phyloP scores from a whole-genome alignment of 768 basidiomycete species.

The Mycena belliarum region DNA sequence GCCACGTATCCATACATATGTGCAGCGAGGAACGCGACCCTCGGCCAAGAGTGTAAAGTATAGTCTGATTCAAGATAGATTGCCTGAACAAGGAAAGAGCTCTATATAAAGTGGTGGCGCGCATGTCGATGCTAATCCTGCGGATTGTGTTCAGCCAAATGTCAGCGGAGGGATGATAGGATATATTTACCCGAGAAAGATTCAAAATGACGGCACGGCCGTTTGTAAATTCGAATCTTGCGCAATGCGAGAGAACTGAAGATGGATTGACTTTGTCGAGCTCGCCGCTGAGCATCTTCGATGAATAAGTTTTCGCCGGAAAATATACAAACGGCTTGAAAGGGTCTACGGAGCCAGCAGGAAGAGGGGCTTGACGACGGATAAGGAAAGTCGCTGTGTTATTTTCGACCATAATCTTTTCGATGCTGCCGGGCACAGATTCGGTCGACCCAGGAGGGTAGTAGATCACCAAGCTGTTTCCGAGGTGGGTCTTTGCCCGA shows the following conservation, averaged over 20 bases:
- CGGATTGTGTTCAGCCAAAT: no score
- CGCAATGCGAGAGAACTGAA: background rate
- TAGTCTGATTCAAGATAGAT: no score
- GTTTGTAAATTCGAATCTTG: background rate
- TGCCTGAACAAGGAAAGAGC: no score
- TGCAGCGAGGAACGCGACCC: no score
- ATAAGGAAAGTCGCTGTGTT: background rate
- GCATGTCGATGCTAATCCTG: no score
- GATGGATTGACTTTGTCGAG: background rate
- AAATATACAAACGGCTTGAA: background rate
- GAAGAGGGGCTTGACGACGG: background rate
- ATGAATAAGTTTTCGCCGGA: conserved; percentile 1
- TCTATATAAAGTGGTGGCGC: no score
- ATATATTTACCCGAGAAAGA: background rate
- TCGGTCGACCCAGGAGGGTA: background rate
- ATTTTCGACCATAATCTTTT: background rate
- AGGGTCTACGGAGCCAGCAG: background rate
- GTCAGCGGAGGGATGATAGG: no score
- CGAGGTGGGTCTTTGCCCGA: background rate
- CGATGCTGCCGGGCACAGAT: background rate
- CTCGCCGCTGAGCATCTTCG: background rate
- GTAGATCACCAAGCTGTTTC: background rate
- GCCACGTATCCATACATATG: no score
- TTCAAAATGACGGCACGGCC: background rate
- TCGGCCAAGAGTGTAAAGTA: no score